Percentiles rank a stretch among this genome's conserved stretches.
Evolutionary conservation across 2,329 filamentous ascomycete genomes (phyloP).

Genomic region (Ophiosphaerella korrae): DNA sequence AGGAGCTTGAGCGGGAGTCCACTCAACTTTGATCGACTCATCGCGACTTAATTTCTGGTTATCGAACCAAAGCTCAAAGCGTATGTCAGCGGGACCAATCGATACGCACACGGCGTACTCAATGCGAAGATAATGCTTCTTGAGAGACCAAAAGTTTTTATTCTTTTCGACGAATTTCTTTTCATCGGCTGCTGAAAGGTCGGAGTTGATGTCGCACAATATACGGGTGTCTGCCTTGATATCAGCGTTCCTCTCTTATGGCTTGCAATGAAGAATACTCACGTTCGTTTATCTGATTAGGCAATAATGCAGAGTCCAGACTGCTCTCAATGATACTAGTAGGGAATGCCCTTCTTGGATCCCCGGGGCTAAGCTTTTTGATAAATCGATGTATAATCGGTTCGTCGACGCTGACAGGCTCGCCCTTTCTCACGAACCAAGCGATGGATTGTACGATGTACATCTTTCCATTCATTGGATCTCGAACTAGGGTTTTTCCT

Average conservation of each 20-base stretch:
- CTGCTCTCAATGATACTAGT: constrained; percentile 38
- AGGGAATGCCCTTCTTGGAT: constrained; percentile 39
- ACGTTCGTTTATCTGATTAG: constrained; percentile 37
- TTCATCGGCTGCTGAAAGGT: constrained; percentile 38
- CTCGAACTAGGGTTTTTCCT: constrained; percentile 27
- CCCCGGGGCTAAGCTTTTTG: constrained; percentile 38
- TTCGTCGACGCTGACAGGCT: constrained; percentile 39
- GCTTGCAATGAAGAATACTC: constrained; percentile 1
- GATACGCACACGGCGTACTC: constrained; percentile 46
- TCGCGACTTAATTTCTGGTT: constrained; percentile 42
- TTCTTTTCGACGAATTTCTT: constrained; percentile 45
- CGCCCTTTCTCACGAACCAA: constrained; percentile 46
- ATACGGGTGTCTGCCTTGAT: constrained; percentile 28
- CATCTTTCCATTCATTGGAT: constrained; percentile 41
- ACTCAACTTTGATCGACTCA: constrained; percentile 44
- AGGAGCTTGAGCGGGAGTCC: constrained; percentile 26
- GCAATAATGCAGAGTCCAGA: constrained; percentile 29
- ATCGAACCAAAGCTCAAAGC: constrained; percentile 48
- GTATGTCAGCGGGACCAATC: constrained; percentile 47
- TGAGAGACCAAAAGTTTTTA: constrained; percentile 42
- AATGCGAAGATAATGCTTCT: constrained; percentile 41
- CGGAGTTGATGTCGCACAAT: constrained; percentile 45
- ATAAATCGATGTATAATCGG: constrained; percentile 43
- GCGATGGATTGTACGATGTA: constrained; percentile 45
- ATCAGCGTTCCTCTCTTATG: neutral